Conservation (phyloP, 78 protist species). For the Corallochytrium limacisporum region DNA sequence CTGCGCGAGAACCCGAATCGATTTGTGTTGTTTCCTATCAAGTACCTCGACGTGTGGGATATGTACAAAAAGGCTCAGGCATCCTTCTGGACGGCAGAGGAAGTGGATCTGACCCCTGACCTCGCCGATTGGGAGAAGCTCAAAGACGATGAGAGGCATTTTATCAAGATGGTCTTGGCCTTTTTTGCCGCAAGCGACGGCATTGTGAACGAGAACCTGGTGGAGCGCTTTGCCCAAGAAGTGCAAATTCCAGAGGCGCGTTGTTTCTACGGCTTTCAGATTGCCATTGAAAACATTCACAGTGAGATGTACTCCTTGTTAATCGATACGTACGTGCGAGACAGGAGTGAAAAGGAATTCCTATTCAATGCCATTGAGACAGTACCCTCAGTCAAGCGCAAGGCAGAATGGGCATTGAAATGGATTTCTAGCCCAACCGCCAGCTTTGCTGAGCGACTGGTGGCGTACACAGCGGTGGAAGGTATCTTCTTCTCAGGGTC, state of each 20-base stretch:
- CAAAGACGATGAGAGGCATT: slow-evolving; percentile 57
- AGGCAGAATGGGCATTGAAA: slow-evolving; percentile 84
- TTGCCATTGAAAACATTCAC: slow-evolving; percentile 23
- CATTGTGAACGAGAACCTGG: slow-evolving; percentile 88
- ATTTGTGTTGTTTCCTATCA: slow-evolving; percentile 82
- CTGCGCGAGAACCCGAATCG: slow-evolving; percentile 37
- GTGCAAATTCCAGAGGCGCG: slow-evolving; percentile 91
- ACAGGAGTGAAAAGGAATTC: slow-evolving; percentile 28
- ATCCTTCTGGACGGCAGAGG: slow-evolving; percentile 92
- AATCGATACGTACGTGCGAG: slow-evolving; percentile 81
- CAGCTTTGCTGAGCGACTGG: slow-evolving; percentile 72
- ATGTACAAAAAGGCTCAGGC: slow-evolving; percentile 84
- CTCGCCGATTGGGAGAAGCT: slow-evolving; percentile 33
- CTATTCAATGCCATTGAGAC: slow-evolving; percentile 75
- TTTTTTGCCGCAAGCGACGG: slow-evolving; percentile 94
- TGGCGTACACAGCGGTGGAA: slow-evolving; percentile 93
- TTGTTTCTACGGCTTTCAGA: slow-evolving; percentile 89
- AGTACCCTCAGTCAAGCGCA: slow-evolving; percentile 65
- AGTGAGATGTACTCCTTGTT: slow-evolving; percentile 71
- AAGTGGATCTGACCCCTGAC: slow-evolving; percentile 74
- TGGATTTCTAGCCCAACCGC: slow-evolving; percentile 50
- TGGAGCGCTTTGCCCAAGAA: slow-evolving; percentile 69
- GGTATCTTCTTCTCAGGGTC: slow-evolving; percentile 92
- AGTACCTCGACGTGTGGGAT: slow-evolving; percentile 58
- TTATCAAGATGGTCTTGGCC: slow-evolving; percentile 83